Base-by-base conservation (phyloP, 2,329 filamentous ascomycete genomes). In the Aspergillus sp. region DNA sequence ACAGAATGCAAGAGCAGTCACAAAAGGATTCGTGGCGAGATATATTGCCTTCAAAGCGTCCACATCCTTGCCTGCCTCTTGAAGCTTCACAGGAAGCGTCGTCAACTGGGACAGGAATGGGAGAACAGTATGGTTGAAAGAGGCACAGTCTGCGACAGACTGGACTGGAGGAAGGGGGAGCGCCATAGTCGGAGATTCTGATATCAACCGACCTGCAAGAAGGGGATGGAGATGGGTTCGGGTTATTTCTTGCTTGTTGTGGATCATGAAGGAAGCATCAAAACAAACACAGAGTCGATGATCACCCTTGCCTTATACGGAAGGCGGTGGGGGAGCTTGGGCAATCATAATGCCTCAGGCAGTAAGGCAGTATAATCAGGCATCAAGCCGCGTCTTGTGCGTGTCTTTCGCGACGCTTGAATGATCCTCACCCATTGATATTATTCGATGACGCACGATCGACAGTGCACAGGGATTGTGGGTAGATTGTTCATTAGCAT, bases 21-120 rank as follows among this genome's bases (percentile, higher is more conserved):
- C 76, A 34, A 95, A 72, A 0, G 93, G 93, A 62, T 98, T 97
- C 12, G 91, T 97, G 38, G 82, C 75, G 43, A 86, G 65, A 59
- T 97, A 98, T 45, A 95, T 70, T 37, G 82, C 72, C 56, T 81
- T 75, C 43, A 96, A 71, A 41, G 73, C 79, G 41, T 81, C 75
- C 30, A 77, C 67, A 60, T 79, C 81, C 51, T 75, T 75, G 50
- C 81, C 72, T 53, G 78, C 79, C 40, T 79, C 76, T 48, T 81
- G 63, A 42, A 87, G 62, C 53, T 81, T 79, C 44, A 77, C 72
- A 8, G 89, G 88, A 29, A 95, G 76, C 57, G 81, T 74, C 61
- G 79, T 78, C 45, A 90, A 73, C 65, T 90, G 83, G 7, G 79
- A 73, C 37, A 89, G 60, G 65, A 81, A 95, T 7, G 90, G 90